Evolutionary conservation across 768 basidiomycete genomes (phyloP), one percentile per base, ranked within the genome.

Genomic region (Sarcodon aspratus): DNA sequence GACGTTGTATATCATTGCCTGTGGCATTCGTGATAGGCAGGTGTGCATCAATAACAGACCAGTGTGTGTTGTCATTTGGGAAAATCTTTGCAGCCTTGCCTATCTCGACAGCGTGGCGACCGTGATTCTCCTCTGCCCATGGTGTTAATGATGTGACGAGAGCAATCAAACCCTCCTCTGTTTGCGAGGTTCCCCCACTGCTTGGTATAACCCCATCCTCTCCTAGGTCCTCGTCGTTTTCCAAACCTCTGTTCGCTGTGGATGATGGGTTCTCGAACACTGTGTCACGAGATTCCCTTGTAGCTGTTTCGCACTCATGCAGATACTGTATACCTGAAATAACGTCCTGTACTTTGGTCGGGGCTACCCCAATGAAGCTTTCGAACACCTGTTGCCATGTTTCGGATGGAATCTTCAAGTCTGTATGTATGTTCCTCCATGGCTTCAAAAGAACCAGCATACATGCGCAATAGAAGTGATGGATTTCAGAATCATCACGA

Each of bases 381-480:
- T 35, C 15, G 21, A 63, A 68, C 0, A 58, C 58, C 0, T 36
- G 45, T 17, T 54, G 33, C 62, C 65, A 70, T 0, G 53, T 48
- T 17, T 57, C 44, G 0, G 17, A 6, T 0, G 9, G 9, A 0
- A 5, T 3, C 44, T 61, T 65, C 1, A 71, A 55, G 47, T 69
- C 66, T 27, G 17, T 33, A 0, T 36, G 3, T 0, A 66, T 6
- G 0, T 43, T 5, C 7, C 54, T 17, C 71, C 68, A 72, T 2
- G 68, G 71, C 34, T 60, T 61, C 6, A 72, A 49, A 3, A 71
- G 55, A 36, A 63, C 45, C 0, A 72, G 52, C 50, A 70, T 67
- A 0, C 34, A 57, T 5, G 70, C 69, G 34, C 56, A 66, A 42
- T 69, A 74, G 9, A 68, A 62, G 0, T 51, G 31, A 1, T 53